Percentiles rank a stretch among this genome's conserved stretches.
phyloP scores from a whole-genome alignment of 2,329 filamentous ascomycete species.

The Myriosclerotinia curreyana region DNA sequence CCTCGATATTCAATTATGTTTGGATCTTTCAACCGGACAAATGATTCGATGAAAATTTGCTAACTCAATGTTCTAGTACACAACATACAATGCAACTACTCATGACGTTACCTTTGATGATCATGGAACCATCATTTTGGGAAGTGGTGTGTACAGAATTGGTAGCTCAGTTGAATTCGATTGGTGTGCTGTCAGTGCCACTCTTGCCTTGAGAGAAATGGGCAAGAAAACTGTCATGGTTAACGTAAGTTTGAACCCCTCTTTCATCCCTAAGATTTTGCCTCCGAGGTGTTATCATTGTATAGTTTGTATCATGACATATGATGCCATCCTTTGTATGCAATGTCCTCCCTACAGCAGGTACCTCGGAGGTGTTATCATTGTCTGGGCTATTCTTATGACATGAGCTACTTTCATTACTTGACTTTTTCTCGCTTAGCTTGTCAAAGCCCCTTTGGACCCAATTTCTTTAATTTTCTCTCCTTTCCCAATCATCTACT shows the following conservation, averaged over 20 bases:
- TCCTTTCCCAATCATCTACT: neutral
- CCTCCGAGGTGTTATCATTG: no score
- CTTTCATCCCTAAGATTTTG: no score
- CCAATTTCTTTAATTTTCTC: no score
- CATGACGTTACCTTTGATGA: constrained; percentile 95
- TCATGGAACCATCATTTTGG: constrained; percentile 83
- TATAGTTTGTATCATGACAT: no score
- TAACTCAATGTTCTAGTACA: constrained; percentile 53
- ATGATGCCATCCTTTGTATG: no score
- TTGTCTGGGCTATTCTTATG: no score
- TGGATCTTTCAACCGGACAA: neutral
- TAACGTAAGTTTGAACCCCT: constrained; percentile 48
- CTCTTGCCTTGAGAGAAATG: constrained; percentile 76
- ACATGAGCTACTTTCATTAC: no score
- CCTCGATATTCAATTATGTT: neutral
- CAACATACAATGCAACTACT: constrained; percentile 92
- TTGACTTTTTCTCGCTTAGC: no score
- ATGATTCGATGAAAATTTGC: neutral
- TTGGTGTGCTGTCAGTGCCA: constrained; percentile 94
- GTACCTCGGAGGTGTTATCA: no score
- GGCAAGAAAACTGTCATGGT: constrained; percentile 99
- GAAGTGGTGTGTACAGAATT: constrained; percentile 95
- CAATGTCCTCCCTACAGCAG: no score
- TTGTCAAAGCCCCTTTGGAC: no score
- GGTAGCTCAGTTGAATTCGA: constrained; percentile 98